Percentiles rank a stretch among this genome's conserved stretches.
Conservation (phyloP, 169 alveolate genomes). For the Toxoplasma gondii region DNA sequence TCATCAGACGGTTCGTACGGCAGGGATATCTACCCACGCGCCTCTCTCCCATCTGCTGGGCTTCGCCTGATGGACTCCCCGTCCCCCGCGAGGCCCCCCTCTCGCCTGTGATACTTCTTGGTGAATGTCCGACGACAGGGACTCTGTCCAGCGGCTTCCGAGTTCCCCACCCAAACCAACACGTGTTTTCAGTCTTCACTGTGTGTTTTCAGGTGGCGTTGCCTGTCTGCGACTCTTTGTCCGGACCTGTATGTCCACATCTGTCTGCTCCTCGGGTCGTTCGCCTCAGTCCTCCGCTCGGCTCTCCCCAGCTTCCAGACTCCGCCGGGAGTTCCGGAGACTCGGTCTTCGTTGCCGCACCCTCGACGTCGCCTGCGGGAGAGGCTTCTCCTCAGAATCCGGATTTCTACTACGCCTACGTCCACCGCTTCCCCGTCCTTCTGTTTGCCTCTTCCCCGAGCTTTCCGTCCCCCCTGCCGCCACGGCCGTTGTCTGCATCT, state of each 20-base stretch:
- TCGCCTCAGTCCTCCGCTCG: neutral
- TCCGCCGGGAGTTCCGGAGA: neutral
- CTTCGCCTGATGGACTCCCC: no score
- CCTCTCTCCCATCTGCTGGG: no score
- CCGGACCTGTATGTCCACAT: neutral
- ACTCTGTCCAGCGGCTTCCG: no score
- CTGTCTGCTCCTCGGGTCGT: neutral
- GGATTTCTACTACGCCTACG: neutral
- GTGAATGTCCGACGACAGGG: no score
- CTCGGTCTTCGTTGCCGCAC: neutral
- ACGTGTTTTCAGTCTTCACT: neutral
- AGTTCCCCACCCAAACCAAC: no score
- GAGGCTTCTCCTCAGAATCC: constrained; percentile 7
- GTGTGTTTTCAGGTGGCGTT: neutral
- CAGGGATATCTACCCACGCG: no score
- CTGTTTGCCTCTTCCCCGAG: neutral
- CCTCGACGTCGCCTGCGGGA: neutral
- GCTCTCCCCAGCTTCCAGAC: neutral
- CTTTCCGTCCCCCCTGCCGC: no score
- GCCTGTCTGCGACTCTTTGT: neutral
- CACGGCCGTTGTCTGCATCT: no score
- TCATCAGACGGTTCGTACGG: no score
- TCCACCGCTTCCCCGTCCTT: neutral
- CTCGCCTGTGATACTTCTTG: no score
- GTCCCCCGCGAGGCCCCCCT: no score